Evolutionary conservation across 164 flowering plant species (phyloP).

Genomic region (Vitis riparia): DNA sequence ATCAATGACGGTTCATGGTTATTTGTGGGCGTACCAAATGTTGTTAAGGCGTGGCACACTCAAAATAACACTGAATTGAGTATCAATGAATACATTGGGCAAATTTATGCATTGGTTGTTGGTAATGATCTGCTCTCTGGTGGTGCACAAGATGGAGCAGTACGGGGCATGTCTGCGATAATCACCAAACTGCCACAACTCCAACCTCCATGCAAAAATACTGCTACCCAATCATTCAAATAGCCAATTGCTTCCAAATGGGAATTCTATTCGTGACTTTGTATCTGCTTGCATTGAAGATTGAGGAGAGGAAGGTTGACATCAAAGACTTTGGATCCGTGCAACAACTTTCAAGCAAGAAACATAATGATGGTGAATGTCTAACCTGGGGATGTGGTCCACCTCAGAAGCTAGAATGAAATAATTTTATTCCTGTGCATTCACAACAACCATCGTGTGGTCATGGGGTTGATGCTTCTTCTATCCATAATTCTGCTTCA

Average conservation of each 20-base stretch:
- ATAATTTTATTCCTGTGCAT: conserved; percentile 11
- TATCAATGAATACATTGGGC: conserved; percentile 73
- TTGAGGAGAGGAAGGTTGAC: too few species aligned
- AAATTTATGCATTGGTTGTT: conserved; percentile 80
- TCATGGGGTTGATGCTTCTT: conserved; percentile 27
- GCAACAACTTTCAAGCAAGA: too few species aligned
- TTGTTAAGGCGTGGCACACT: conserved; percentile 91
- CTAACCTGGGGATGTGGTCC: conserved; percentile 36
- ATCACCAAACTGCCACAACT: too few species aligned
- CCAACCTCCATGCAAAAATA: too few species aligned
- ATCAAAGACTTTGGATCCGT: too few species aligned
- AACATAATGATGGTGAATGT: conserved; percentile 5
- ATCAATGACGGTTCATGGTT: conserved; percentile 97
- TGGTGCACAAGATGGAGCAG: conserved; percentile 61
- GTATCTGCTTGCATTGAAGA: too few species aligned
- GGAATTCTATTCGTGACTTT: too few species aligned
- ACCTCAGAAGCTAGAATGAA: conserved; percentile 29
- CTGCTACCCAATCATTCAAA: too few species aligned
- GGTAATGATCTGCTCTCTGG: conserved; percentile 85
- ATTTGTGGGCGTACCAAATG: conserved; percentile 80
- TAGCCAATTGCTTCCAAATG: too few species aligned
- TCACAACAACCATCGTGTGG: conserved; percentile 27
- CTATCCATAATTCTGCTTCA: conserved; percentile 25
- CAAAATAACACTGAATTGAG: conserved; percentile 31
- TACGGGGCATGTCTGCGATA: too few species aligned